phyloP scores from a whole-genome alignment of 768 basidiomycete species.

The Lentinula sp. region DNA sequence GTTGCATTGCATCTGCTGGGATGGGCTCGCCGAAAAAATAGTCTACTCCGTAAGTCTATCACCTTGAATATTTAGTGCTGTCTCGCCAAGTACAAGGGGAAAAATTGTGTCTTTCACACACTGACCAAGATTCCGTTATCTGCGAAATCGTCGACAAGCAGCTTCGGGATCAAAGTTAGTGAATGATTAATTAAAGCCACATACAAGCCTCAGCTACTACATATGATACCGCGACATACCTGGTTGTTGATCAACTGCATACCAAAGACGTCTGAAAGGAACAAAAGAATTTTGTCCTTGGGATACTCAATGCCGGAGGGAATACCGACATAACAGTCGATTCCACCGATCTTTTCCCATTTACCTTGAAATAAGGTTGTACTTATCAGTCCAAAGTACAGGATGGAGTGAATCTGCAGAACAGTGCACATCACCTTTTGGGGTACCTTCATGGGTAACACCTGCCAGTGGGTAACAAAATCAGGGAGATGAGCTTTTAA shows the following conservation, averaged over 20 bases:
- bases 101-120: neutral
- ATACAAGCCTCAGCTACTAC: neutral
- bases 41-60: constrained; percentile 11
- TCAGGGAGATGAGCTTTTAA: neutral
- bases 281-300: constrained; percentile 35
- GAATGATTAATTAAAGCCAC: neutral
- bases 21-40: constrained; percentile 14
- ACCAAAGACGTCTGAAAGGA: constrained; percentile 33
- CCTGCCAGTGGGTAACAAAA: constrained; percentile 15
- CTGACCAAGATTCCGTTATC: constrained; percentile 29
- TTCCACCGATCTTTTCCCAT: constrained; percentile 26
- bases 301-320: constrained; percentile 28
- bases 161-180: constrained; percentile 8
- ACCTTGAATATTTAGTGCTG: constrained; percentile 6
- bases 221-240: constrained; percentile 9
- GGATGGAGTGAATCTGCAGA: neutral
- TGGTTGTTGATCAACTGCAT: constrained; percentile 24
- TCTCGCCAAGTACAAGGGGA: neutral
- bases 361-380: constrained; percentile 17
- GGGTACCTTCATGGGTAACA: constrained; percentile 17
- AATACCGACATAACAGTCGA: constrained; percentile 34
- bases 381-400: no score
- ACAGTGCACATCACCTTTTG: constrained; percentile 7
- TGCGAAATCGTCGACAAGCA: constrained; percentile 39
- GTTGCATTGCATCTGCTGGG: constrained; percentile 4